Evolutionary conservation across 495 filamentous ascomycete species (phyloP), one percentile per base, ranked within the genome.

Genomic region (Aspergillus saccharolyticus): DNA sequence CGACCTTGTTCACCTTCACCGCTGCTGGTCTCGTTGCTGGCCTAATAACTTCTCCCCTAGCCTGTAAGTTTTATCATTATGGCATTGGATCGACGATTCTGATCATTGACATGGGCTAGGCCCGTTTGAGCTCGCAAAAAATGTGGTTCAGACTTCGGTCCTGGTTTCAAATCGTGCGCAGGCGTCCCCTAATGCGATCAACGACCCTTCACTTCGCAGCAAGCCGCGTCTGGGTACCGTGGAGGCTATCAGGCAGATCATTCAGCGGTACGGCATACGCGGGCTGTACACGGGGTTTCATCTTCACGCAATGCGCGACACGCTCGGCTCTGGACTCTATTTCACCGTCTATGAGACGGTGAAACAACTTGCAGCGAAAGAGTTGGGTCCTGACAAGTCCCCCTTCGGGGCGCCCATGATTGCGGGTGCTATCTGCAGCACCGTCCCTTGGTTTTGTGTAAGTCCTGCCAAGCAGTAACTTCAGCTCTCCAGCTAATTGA

Each of bases 71-170:
- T 9, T 16, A 16, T 24, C 16, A 14, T 16, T 19, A 15, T 52
- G 6, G 7, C 16, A 39, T 25, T 17, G 17, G 3, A 33, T 8
- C 12, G 14, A 4, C 10, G 19, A 33, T 43, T 6, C 42, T 60
- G 42, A 60, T 28, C 2, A 2, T 12, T 39, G 33, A 39, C 10
- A 12, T 22, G 19, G 4, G 44, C 3, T 59, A 95, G 90, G 90
- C 67, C 92, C 92, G 22, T 96, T 97, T 67, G 92, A 97, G 73
- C 78, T 97, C 59, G 94, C 92, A 24, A 97, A 97, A 74, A 80
- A 96, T 52, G 93, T 89, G 54, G 90, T 91, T 15, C 92, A 97
- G 69, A 79, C 94, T 12, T 92, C 91, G 0, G 85, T 94, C n/a
- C 73, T 96, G 58, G 85, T 96, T 77, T 87, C 81, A 4, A 80